These are phyloP conservation scores for Collybiopsis confluens DNA, from an alignment of 768 basidiomycete species.

Conservation along the genomic window DNA sequence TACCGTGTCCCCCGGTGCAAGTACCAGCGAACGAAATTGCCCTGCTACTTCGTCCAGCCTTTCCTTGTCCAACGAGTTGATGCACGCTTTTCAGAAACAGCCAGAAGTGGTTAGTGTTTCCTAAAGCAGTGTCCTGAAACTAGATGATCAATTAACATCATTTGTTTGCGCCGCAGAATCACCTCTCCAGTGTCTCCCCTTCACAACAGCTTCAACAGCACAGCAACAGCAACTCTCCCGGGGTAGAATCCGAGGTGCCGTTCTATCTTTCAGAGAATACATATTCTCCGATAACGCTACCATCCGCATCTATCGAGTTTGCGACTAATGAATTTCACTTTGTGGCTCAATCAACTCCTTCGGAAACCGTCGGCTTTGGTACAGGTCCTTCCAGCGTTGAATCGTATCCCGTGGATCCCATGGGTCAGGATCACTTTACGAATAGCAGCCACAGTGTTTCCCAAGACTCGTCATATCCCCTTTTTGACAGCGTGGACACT, in stretches of 20 bases:
- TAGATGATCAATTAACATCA: background rate
- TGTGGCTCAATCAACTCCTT: background rate
- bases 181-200: background rate
- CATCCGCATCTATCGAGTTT: slow-evolving; percentile 1
- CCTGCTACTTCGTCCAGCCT: background rate
- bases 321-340: slow-evolving; percentile 1
- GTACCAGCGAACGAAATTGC: slow-evolving; percentile 16
- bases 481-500: background rate
- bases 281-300: background rate
- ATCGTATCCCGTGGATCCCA: background rate
- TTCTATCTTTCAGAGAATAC: background rate
- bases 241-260: background rate
- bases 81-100: slow-evolving; percentile 1
- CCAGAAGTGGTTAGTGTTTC: slow-evolving; percentile 2
- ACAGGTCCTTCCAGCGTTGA: background rate
- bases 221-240: background rate
- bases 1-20: slow-evolving; percentile 37
- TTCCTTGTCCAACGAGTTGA: background rate
- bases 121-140: background rate
- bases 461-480: background rate
- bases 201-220: slow-evolving; percentile 4
- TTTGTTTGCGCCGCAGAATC: slow-evolving; percentile 5
- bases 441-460: background rate
- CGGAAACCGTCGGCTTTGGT: background rate
- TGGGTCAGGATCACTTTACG: background rate